Conservation (phyloP, 805 yeast species). For the Ogataea polymorpha region DNA sequence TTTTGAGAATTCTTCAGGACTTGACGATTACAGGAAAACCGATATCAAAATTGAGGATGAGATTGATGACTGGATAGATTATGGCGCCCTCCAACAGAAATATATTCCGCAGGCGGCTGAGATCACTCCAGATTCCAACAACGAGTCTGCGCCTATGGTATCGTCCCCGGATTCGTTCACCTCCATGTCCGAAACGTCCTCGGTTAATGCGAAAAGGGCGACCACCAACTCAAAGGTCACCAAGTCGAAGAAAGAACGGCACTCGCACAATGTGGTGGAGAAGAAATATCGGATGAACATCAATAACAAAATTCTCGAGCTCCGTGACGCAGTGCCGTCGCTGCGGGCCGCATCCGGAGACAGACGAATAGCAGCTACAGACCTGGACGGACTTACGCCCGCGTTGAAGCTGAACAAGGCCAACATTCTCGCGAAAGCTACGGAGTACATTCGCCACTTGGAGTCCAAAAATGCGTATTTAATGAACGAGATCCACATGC, state of each 20-base stretch:
- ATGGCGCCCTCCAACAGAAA: slow-evolving; percentile 1
- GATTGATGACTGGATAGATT: slow-evolving; percentile 9
- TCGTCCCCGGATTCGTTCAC: slow-evolving; percentile 18
- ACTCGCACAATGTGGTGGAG: slow-evolving; percentile 77
- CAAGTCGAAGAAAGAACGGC: slow-evolving; percentile 51
- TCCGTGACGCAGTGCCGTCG: slow-evolving; percentile 77
- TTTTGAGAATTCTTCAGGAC: background rate
- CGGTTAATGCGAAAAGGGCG: background rate
- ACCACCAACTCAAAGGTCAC: slow-evolving; percentile 20
- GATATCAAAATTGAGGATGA: slow-evolving; percentile 6
- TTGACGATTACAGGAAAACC: background rate
- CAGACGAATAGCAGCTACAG: slow-evolving; percentile 35
- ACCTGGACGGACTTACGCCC: slow-evolving; percentile 72
- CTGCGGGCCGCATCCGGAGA: slow-evolving; percentile 54
- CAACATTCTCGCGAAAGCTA: slow-evolving; percentile 70
- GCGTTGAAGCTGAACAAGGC: slow-evolving; percentile 77
- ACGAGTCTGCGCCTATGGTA: slow-evolving; percentile 5
- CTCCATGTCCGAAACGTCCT: slow-evolving; percentile 13
- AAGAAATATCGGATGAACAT: slow-evolving; percentile 78
- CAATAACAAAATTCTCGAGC: slow-evolving; percentile 63
- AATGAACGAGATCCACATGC: slow-evolving; percentile 48
- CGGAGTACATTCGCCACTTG: slow-evolving; percentile 74
- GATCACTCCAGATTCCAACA: background rate
- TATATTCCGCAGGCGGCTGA: background rate
- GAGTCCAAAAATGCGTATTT: slow-evolving; percentile 56